Percentiles rank a stretch among this genome's conserved stretches.
Evolutionary conservation across 306 rosid species (phyloP).

Genomic region (Acacia acuminata): DNA sequence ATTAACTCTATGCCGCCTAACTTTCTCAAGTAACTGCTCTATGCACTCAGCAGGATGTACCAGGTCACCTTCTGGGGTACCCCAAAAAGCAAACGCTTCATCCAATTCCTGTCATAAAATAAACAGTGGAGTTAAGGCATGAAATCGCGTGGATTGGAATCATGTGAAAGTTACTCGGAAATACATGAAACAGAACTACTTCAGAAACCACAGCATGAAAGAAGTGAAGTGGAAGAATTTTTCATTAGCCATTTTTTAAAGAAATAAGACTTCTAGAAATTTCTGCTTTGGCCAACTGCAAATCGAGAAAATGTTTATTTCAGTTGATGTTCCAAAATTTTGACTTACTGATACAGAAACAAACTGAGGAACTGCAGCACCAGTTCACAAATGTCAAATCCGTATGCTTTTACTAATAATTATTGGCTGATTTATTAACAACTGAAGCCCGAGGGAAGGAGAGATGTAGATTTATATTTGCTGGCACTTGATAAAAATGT

Average conservation of each 20-base stretch:
- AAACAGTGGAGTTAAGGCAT: slow-evolving; percentile 4
- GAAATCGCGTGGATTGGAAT: neutral
- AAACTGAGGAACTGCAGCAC: neutral
- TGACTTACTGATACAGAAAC: neutral
- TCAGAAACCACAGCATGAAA: neutral
- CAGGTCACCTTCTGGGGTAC: slow-evolving; percentile 91
- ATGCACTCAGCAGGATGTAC: slow-evolving; percentile 98
- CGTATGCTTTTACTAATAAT: neutral
- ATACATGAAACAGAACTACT: neutral
- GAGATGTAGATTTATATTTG: neutral
- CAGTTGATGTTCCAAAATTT: neutral
- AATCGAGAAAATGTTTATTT: neutral
- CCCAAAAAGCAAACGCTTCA: slow-evolving; percentile 80
- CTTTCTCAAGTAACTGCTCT: slow-evolving; percentile 99
- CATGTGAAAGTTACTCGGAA: slow-evolving; percentile 12
- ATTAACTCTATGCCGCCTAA: slow-evolving; percentile 89
- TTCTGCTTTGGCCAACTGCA: neutral
- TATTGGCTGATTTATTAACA: slow-evolving; percentile 15
- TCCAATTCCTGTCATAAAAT: slow-evolving; percentile 79
- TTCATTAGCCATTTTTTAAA: neutral
- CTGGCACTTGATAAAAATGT: neutral
- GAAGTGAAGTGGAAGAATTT: neutral
- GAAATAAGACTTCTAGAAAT: neutral
- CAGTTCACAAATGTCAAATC: neutral
- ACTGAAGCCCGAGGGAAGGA: neutral